Evolutionary conservation across 1,139 yeast genomes (phyloP), one percentile per base, ranked within the genome.

Genomic region (Geotrichum carabidarum): DNA sequence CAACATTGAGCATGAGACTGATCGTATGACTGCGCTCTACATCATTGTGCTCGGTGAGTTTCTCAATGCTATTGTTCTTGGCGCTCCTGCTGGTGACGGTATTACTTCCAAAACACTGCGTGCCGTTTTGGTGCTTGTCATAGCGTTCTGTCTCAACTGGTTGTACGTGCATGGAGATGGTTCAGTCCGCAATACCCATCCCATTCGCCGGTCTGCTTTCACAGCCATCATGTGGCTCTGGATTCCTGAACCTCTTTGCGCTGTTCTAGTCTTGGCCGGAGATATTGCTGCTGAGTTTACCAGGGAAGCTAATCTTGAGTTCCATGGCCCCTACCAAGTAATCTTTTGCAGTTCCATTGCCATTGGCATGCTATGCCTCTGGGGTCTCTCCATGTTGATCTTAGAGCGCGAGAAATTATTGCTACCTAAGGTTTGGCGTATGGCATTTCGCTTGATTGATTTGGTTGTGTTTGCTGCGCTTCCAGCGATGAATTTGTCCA

Each of bases 21-120:
- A 83, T 64, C 68, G 88, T 55, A 76, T 75, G 62, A 74, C 77
- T 1, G 79, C 82, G 0, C 82, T 83, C 64, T 82, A 75, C 53
- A 78, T 83, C 59, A 82, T 83, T 68, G 86, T 86, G 7, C 74
- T 83, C 61, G 88, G 88, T 31, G 87, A 83, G 60, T 83, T 80
- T 60, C 68, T 82, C 31, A 81, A 78, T 61, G 79, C 78, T 54
- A 72, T 80, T n/a, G 83, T 81, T n/a, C 78, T 82, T 1, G 67
- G 68, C 0, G 71, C 75, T 12, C 78, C 82, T 0, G 71, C 80
- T 48, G 80, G 78, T 0, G 61, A 67, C 3, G 84, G 84, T 0
- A 71, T 82, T 60, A 73, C 75, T 48, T 63, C 62, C 14, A 73
- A 73, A 49, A 70, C 78, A 18, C 77, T 76, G 43, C 70, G 84